Conservation (phyloP, 805 yeast species). For the Suhomyces sp. region DNA sequence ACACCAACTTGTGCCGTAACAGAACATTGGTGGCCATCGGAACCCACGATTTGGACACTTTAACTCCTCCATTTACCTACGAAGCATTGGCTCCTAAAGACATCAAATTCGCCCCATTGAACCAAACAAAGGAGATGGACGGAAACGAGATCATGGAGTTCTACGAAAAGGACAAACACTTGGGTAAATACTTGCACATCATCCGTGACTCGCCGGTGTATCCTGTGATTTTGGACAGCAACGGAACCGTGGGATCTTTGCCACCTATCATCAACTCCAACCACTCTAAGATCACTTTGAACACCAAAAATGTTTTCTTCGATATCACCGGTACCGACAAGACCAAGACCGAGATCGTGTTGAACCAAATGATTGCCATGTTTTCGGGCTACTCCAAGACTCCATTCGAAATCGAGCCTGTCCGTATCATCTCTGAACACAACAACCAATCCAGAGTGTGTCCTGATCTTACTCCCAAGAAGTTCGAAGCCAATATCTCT, state of each 20-base stretch:
- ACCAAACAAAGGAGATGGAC: slow-evolving; percentile 64
- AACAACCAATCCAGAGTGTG: slow-evolving; percentile 70
- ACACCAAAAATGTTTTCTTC: slow-evolving; percentile 84
- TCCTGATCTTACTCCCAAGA: slow-evolving; percentile 70
- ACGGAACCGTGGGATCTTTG: slow-evolving; percentile 77
- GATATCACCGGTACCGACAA: slow-evolving; percentile 94
- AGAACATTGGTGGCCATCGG: slow-evolving; percentile 98
- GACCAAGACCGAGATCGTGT: slow-evolving; percentile 90
- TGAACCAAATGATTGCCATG: slow-evolving; percentile 93
- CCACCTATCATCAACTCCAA: slow-evolving; percentile 97
- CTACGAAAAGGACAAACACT: slow-evolving; percentile 85
- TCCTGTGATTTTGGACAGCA: slow-evolving; percentile 83
- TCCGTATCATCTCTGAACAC: slow-evolving; percentile 78
- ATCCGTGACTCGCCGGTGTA: slow-evolving; percentile 84
- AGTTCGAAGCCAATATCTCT: slow-evolving; percentile 66
- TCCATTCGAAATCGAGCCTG: slow-evolving; percentile 87
- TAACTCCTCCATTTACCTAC: slow-evolving; percentile 81
- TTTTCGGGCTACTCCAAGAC: slow-evolving; percentile 81
- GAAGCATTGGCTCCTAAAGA: slow-evolving; percentile 80
- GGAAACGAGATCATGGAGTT: slow-evolving; percentile 83
- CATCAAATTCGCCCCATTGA: slow-evolving; percentile 70
- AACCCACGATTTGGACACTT: slow-evolving; percentile 87
- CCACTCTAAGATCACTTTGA: slow-evolving; percentile 78
- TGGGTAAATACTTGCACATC: slow-evolving; percentile 84
- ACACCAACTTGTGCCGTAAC: slow-evolving; percentile 92